phyloP scores from a whole-genome alignment of 2,329 filamentous ascomycete species.

The Teratosphaeria nubilosa region DNA sequence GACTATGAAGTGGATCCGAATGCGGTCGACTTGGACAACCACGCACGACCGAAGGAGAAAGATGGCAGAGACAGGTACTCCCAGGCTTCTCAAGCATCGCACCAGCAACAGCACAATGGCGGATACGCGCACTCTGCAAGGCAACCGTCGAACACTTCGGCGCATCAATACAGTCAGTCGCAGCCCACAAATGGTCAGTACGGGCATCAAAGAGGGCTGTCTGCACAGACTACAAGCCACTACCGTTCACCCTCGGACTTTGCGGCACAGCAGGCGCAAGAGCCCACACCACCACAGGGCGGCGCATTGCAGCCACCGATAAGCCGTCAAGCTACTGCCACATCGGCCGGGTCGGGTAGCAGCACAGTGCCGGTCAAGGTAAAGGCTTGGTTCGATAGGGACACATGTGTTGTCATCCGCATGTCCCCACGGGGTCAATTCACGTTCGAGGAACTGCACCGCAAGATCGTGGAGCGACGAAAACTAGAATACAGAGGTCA shows the following conservation, averaged over 20 bases:
- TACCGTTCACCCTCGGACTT: slow-evolving; percentile 19
- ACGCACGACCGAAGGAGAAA: slow-evolving; percentile 62
- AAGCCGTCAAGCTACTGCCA: slow-evolving; percentile 7
- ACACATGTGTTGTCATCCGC: slow-evolving; percentile 83
- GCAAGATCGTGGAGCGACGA: slow-evolving; percentile 75
- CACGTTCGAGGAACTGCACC: slow-evolving; percentile 63
- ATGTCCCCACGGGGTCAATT: slow-evolving; percentile 63
- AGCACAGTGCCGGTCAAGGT: slow-evolving; percentile 61
- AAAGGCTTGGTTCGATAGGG: slow-evolving; percentile 79
- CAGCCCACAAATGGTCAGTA: slow-evolving; percentile 9
- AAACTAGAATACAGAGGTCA: slow-evolving; percentile 48
- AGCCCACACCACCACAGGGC: neutral
- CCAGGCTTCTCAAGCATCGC: slow-evolving; percentile 18
- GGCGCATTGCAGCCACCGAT: neutral
- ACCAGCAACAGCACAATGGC: slow-evolving; percentile 12
- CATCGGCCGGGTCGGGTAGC: slow-evolving; percentile 20
- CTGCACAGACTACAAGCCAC: slow-evolving; percentile 6
- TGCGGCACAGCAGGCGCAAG: slow-evolving; percentile 4
- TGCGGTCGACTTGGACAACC: slow-evolving; percentile 43
- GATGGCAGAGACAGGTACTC: slow-evolving; percentile 41
- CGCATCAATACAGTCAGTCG: slow-evolving; percentile 16
- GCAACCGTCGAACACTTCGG: slow-evolving; percentile 9
- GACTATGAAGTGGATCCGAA: slow-evolving; percentile 86
- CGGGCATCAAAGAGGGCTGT: slow-evolving; percentile 4
- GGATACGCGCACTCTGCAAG: slow-evolving; percentile 11